A percentile compares a stretch with the other conserved stretches of the same genome.
Conservation (phyloP, 1,284 basidiomycete species). For the Ustilago nuda region DNA sequence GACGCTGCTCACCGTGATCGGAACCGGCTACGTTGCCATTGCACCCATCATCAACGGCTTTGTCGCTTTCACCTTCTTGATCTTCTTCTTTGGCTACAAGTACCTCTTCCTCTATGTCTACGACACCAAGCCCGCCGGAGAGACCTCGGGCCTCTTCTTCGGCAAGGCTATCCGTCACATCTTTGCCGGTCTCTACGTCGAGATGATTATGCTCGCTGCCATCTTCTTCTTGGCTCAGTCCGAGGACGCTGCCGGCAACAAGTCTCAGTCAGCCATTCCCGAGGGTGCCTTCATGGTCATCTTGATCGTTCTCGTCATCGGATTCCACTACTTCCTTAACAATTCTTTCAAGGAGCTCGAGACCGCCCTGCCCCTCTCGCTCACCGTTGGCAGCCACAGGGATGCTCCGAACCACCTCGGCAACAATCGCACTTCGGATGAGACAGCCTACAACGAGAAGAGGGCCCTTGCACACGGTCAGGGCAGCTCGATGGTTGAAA, state of each 20-base stretch:
- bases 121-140: constrained; percentile 78
- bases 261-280: constrained; percentile 57
- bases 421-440: constrained; percentile 35
- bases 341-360: constrained; percentile 60
- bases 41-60: constrained; percentile 94
- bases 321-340: constrained; percentile 70
- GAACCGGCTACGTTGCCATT: constrained; percentile 81
- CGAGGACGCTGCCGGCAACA: constrained; percentile 33
- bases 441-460: constrained; percentile 57
- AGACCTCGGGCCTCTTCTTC: constrained; percentile 96
- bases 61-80: constrained; percentile 82
- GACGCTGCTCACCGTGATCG: constrained; percentile 63
- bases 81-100: constrained; percentile 79
- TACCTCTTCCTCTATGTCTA: constrained; percentile 72
- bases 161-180: constrained; percentile 91
- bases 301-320: constrained; percentile 81
- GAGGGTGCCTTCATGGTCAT: constrained; percentile 80
- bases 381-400: constrained; percentile 29
- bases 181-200: constrained; percentile 79
- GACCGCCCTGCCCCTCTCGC: constrained; percentile 58
- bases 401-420: constrained; percentile 23
- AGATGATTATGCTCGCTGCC: constrained; percentile 62
- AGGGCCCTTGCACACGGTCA: constrained; percentile 23
- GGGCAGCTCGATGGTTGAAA: constrained; percentile 18
- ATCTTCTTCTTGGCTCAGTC: constrained; percentile 66